These are phyloP conservation scores for Aspergillus viridinutans DNA, from an alignment of 2,329 filamentous ascomycete genomes.

Conservation along the genomic window DNA sequence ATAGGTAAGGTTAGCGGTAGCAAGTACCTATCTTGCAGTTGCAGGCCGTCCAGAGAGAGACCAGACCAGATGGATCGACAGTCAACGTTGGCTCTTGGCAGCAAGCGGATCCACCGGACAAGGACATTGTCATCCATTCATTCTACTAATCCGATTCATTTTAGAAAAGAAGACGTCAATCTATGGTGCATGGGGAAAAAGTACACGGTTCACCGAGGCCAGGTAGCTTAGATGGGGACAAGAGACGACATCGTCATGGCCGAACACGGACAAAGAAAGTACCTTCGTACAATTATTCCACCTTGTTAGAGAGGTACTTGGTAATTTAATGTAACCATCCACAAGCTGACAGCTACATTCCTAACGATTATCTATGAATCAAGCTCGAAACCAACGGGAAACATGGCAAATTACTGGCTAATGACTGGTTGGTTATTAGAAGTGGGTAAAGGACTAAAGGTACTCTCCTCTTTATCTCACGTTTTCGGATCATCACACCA, in stretches of 20 bases:
- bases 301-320: not conserved
- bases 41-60: not conserved
- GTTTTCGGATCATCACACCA: not conserved
- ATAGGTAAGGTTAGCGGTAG: not conserved
- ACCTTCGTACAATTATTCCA: not conserved
- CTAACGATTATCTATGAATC: not conserved
- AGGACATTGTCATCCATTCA: not conserved
- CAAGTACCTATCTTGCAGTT: not conserved
- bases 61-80: not conserved
- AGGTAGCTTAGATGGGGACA: not conserved
- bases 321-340: not conserved
- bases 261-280: conserved; percentile 12
- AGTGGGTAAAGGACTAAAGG: too few species aligned
- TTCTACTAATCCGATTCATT: not conserved
- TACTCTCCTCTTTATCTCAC: not conserved
- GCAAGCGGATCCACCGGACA: not conserved
- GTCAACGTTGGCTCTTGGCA: not conserved
- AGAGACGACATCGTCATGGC: conserved; percentile 6
- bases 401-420: not conserved
- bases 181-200: not conserved
- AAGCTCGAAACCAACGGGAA: not conserved
- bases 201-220: not conserved
- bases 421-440: not conserved
- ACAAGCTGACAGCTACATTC: not conserved
- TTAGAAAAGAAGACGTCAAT: not conserved